Evolutionary conservation across 2,329 filamentous ascomycete species (phyloP), one percentile per base, ranked within the genome.

Genomic region (Tolypocladium endophyticum): DNA sequence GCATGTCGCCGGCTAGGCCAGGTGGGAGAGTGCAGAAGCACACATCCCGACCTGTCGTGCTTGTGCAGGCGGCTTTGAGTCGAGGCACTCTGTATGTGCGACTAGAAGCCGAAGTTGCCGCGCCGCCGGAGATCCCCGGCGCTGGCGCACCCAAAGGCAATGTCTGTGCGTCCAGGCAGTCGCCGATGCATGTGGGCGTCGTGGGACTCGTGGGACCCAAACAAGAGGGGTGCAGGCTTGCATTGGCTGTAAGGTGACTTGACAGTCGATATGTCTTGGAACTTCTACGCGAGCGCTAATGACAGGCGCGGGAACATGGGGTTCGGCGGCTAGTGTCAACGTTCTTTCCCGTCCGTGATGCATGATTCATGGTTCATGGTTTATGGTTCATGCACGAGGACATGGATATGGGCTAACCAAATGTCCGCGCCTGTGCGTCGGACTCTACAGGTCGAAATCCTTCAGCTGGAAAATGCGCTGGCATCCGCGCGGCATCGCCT

Each of bases 391-490:
- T 50, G 20, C 30, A 35, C 35, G 18, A 30, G 18, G 23, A 47
- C 36, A 20, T 18, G 38, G 28, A 45, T 25, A 9, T 45, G 38
- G 28, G 47, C 50, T 59, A 55, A 55, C 28, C 36, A 59, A 59
- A 28, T 23, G 23, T 9, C 47, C 23, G 8, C 18, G n/a, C n/a
- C 33, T 20, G 36, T 28, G 56, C 45, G 54, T 66, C 64, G 58
- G n/a, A 41, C 35, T 56, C 38, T 57, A 58, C 70, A 96, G 92
- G 94, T 99, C 71, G 92, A 99, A 76, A 99, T 99, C 66, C 80
- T 97, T 59, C 92, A 97, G 75, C 82, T 99, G 64, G 92, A 97
- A 77, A 99, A 97, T 70, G 78, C 85, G 35, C 82, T 99, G 45
- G 81, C 87, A 11, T 80, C 89, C 38, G 94, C 94, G 50, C 82